A percentile compares a stretch with the other conserved stretches of the same genome.
phyloP scores from a whole-genome alignment of 225 moss, liverwort and hornwort species.

The Pseudisothecium myosuroides region DNA sequence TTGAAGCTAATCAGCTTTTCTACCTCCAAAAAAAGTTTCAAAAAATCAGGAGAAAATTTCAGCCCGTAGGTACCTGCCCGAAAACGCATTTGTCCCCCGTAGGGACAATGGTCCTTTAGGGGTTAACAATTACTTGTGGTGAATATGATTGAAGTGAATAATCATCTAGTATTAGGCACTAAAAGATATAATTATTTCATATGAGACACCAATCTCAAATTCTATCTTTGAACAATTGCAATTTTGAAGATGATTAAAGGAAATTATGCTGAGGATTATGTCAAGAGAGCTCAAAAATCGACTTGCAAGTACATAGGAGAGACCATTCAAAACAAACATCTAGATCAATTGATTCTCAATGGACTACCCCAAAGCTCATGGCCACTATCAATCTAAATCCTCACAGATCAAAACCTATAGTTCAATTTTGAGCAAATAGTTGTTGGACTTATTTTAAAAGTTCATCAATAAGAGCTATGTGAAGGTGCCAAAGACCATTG shows the following conservation, averaged over 20 bases:
- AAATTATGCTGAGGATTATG: fast-evolving
- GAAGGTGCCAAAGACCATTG: not conserved
- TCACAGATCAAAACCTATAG: not conserved
- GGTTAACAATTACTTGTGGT: not conserved
- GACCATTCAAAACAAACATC: not conserved
- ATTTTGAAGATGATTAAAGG: not conserved
- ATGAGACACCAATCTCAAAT: too few species aligned
- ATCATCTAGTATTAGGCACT: not conserved
- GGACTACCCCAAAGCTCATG: fast-evolving
- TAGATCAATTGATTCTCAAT: not conserved
- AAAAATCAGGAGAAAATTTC: too few species aligned
- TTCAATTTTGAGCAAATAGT: not conserved
- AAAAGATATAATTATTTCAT: not conserved
- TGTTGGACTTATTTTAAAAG: not conserved
- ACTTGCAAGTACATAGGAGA: not conserved
- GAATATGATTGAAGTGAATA: not conserved
- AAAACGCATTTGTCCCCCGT: too few species aligned
- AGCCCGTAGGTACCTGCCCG: too few species aligned
- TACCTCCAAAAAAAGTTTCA: too few species aligned
- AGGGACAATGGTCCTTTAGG: too few species aligned
- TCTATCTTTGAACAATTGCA: not conserved
- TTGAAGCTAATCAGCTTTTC: too few species aligned
- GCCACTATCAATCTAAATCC: not conserved
- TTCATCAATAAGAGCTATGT: not conserved
- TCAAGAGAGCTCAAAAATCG: not conserved